phyloP scores from a whole-genome alignment of 2,329 filamentous ascomycete species.

The Colletotrichum incanum region DNA sequence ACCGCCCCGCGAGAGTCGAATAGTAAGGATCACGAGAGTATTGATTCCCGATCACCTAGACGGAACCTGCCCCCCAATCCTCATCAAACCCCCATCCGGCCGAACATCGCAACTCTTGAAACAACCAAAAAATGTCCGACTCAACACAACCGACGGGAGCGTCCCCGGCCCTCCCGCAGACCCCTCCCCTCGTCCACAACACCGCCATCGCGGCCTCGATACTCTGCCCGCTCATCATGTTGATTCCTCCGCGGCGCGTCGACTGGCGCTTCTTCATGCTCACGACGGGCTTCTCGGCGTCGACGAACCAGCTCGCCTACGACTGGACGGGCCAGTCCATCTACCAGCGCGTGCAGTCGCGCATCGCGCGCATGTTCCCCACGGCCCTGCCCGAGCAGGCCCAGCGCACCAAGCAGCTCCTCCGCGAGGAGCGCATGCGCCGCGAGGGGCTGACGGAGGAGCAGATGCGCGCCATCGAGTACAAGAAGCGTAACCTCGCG shows the following conservation, averaged over 20 bases:
- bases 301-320: conserved; percentile 69
- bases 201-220: conserved; percentile 64
- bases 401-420: conserved; percentile 60
- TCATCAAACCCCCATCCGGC: background rate
- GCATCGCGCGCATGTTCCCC: conserved; percentile 62
- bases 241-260: conserved; percentile 67
- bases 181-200: conserved; percentile 60
- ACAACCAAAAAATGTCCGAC: conserved; percentile 25
- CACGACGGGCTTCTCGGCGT: conserved; percentile 65
- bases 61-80: background rate
- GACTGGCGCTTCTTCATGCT: conserved; percentile 68
- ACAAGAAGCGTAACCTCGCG: conserved; percentile 51
- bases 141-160: conserved; percentile 28
- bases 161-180: conserved; percentile 23
- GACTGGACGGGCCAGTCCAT: conserved; percentile 72
- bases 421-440: conserved; percentile 56
- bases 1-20: background rate
- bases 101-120: background rate
- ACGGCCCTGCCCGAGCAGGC: conserved; percentile 72
- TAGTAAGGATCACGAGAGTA: background rate
- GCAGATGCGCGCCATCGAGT: conserved; percentile 48
- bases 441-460: conserved; percentile 44
- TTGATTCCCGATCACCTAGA: background rate
- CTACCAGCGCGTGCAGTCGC: conserved; percentile 61
- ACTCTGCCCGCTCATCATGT: conserved; percentile 63